These are phyloP conservation scores for Afroboletus lepidellus DNA, from an alignment of 1,284 basidiomycete genomes.

Conservation along the genomic window DNA sequence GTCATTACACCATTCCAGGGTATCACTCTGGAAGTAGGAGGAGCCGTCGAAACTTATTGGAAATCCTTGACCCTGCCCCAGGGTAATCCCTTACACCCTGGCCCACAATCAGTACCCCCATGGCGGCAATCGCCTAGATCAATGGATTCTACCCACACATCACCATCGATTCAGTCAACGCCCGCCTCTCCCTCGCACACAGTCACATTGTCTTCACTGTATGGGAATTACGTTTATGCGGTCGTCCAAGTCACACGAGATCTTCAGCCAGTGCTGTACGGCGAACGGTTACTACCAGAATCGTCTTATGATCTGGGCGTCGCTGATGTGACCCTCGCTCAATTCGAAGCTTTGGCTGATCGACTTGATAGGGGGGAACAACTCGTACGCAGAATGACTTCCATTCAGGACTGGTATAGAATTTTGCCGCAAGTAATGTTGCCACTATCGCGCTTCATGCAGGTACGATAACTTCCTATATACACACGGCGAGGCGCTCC, in stretches of 20 bases:
- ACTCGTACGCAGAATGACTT: constrained; percentile 29
- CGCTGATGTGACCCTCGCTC: constrained; percentile 76
- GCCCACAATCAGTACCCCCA: constrained; percentile 25
- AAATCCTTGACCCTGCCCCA: constrained; percentile 76
- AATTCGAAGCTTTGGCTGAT: constrained; percentile 72
- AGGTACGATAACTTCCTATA: constrained; percentile 43
- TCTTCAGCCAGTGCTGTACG: constrained; percentile 80
- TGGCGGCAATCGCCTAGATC: constrained; percentile 36
- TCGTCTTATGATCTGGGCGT: constrained; percentile 77
- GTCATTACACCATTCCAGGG: constrained; percentile 90
- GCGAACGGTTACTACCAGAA: constrained; percentile 72
- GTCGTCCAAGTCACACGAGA: constrained; percentile 93
- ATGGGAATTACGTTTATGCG: constrained; percentile 84
- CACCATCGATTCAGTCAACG: constrained; percentile 58
- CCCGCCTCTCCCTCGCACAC: constrained; percentile 41
- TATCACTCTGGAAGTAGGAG: constrained; percentile 94
- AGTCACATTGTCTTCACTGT: constrained; percentile 82
- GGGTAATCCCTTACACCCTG: constrained; percentile 39
- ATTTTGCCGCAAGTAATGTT: constrained; percentile 59
- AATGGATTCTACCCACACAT: constrained; percentile 58
- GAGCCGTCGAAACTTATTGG: constrained; percentile 96
- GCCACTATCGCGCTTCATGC: constrained; percentile 69
- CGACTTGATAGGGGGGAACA: constrained; percentile 46
- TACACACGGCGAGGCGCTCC: constrained; percentile 8
- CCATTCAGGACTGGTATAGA: constrained; percentile 56